Conservation (phyloP, 441 rosid genomes). For the Pelargonium myrrhifolium region DNA sequence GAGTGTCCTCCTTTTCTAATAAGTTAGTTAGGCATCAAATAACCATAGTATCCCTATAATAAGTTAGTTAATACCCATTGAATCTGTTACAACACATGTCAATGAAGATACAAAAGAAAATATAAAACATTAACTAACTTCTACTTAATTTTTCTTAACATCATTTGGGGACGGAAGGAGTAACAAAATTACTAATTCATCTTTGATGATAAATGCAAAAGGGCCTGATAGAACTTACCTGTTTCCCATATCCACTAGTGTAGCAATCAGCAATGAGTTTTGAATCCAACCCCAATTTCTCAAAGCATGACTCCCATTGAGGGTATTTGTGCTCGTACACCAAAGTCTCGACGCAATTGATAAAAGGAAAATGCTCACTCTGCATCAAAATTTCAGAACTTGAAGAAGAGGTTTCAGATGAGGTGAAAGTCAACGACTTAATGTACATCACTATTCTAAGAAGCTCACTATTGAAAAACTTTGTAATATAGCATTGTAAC, state of each 20-base stretch:
- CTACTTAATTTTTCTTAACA: too few species aligned
- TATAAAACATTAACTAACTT: too few species aligned
- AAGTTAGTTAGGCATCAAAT: too few species aligned
- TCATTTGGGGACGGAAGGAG: too few species aligned
- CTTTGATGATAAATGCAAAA: too few species aligned
- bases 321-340: constrained; percentile 40
- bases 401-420: not conserved
- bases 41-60: too few species aligned
- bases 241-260: constrained; percentile 43
- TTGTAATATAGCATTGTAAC: too few species aligned
- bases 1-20: too few species aligned
- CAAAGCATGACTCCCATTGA: constrained; percentile 72
- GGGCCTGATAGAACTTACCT: constrained; percentile 33
- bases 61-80: not conserved
- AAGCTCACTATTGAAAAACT: not conserved
- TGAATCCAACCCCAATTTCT: constrained; percentile 45
- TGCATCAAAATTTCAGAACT: constrained; percentile 29
- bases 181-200: too few species aligned
- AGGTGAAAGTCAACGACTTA: not conserved
- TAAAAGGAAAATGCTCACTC: constrained; percentile 74
- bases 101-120: not conserved
- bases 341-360: constrained; percentile 61
- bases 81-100: not conserved
- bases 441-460: not conserved
- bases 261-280: constrained; percentile 56